Evolutionary conservation across 2,329 filamentous ascomycete genomes (phyloP), one percentile per base, ranked within the genome.

Genomic region (Allantophomopsis lycopodina): DNA sequence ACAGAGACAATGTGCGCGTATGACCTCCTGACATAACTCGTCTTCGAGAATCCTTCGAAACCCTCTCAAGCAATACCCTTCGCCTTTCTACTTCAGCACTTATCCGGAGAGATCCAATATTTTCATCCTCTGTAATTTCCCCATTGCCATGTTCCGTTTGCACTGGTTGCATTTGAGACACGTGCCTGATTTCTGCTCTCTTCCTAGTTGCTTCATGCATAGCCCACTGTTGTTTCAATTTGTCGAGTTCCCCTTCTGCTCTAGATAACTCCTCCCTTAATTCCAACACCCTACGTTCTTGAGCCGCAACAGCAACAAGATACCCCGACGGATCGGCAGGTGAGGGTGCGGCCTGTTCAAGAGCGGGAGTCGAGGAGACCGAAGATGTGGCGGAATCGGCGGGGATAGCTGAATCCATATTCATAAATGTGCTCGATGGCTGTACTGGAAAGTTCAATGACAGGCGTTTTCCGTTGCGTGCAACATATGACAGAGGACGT

Each of bases 251-350:
- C 11, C 66, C 62, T 56, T 98, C 89, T 5, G 91, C 89, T 43
- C 79, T 79, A 17, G 68, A 64, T n/a, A 98, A 66, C 59, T 96
- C 89, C 58, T 98, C 91, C 43, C 79, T 82, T 39, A 98, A 66
- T 60, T 96, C 91, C 42, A 98, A 64, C 2, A 98, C 89, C 48
- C 77, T 79, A 42, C 91, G 73, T 63, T 98, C 91, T 61, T 96
- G 88, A 12, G 85, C 79, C 35, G 91, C 91, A 51, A 98, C 82
- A 42, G 88, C 83, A 44, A 86, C 88, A 48, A 98, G 78, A 52
- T 95, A 83, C 1, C 46, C 49, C 17, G 38, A 50, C 5, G 53
- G 43, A 40, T 58, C 55, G 31, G 46, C 50, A 12, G 52, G 49
- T 4, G 52, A 55, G 12, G 44, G 42, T 21, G 48, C 41, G 16